Evolutionary conservation across 176 grass and related monocot genomes (phyloP).

Genomic region (Musa schizocarpa): DNA sequence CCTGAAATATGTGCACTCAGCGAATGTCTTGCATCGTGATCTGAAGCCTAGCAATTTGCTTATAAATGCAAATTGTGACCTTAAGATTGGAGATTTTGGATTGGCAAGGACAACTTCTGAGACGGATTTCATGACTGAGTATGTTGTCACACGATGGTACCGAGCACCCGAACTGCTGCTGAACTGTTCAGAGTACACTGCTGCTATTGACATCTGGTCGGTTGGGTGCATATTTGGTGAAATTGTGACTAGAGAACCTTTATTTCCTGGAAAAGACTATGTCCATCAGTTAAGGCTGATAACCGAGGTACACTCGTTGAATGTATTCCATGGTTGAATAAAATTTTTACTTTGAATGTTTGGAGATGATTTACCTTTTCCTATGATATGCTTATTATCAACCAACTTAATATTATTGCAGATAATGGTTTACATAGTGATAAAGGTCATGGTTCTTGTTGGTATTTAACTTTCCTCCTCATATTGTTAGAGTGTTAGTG

Average conservation of each 20-base stretch:
- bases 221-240: slow-evolving; percentile 18
- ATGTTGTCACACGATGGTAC: slow-evolving; percentile 17
- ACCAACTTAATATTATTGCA: too few species aligned
- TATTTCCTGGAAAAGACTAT: slow-evolving; percentile 21
- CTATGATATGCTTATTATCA: too few species aligned
- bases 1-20: slow-evolving; percentile 17
- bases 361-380: too few species aligned
- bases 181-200: slow-evolving; percentile 17
- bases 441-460: too few species aligned
- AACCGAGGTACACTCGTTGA: slow-evolving; percentile 1
- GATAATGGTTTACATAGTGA: too few species aligned
- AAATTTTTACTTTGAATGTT: neutral
- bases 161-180: slow-evolving; percentile 17
- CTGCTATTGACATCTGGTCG: slow-evolving; percentile 19
- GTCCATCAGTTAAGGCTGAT: slow-evolving; percentile 17
- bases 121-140: slow-evolving; percentile 13
- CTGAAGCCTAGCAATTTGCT: slow-evolving; percentile 20
- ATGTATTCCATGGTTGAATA: neutral
- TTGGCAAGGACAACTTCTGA: slow-evolving; percentile 18
- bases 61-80: slow-evolving; percentile 15
- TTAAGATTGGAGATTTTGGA: slow-evolving; percentile 19
- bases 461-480: too few species aligned
- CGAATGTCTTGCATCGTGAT: slow-evolving; percentile 16
- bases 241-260: slow-evolving; percentile 6
- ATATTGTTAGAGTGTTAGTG: too few species aligned